Conservation (phyloP, 73 alveolate genomes). For the Paramecium sonneborni region DNA sequence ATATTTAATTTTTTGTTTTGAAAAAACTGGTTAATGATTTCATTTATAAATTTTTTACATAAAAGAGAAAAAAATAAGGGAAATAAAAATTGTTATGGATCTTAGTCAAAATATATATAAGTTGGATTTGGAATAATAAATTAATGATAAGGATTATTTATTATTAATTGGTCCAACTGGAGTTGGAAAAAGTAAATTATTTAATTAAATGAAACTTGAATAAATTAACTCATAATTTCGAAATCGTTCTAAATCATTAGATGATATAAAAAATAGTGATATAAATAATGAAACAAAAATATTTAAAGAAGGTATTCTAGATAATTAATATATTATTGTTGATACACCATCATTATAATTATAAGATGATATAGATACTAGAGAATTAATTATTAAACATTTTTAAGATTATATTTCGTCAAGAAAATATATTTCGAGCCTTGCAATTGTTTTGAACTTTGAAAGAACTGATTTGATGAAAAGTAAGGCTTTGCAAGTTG, state of each 20-base stretch:
- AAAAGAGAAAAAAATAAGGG: too few species aligned
- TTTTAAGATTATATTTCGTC: neutral
- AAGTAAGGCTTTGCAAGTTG: neutral
- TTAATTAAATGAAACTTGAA: neutral
- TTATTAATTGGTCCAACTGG: neutral
- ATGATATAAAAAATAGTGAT: too few species aligned
- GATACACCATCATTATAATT: neutral
- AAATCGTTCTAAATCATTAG: neutral
- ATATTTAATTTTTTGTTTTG: too few species aligned
- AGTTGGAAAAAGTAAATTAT: neutral
- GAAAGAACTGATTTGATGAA: conserved; percentile 23
- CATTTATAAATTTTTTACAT: too few species aligned
- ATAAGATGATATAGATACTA: neutral
- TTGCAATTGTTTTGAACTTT: neutral
- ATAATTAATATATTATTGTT: neutral
- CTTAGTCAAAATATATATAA: neutral
- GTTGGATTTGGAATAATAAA: neutral
- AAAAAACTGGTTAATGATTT: too few species aligned
- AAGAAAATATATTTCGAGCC: neutral
- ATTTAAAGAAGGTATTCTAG: neutral
- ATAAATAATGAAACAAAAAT: neutral
- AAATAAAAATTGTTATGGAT: neutral
- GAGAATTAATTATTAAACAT: neutral
- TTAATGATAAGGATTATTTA: neutral
- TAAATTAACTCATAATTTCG: neutral